Evolutionary conservation across 441 rosid genomes (phyloP).

Genomic region (Arabidopsis lyrata): DNA sequence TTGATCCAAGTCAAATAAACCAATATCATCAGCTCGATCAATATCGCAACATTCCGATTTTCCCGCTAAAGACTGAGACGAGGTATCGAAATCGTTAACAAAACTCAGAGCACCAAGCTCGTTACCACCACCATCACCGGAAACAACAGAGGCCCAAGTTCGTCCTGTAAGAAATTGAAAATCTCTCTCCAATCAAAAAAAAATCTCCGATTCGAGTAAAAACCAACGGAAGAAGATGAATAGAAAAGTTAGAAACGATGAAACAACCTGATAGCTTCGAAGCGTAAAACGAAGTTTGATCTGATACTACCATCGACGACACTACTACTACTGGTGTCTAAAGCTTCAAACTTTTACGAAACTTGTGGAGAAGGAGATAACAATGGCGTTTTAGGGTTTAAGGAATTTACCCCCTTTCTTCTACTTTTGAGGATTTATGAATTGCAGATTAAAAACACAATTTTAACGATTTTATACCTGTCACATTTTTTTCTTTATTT

Average conservation of each 20-base stretch:
- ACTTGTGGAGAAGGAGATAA: not conserved
- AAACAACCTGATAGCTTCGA: conserved; percentile 46
- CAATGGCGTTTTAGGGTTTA: conserved; percentile 32
- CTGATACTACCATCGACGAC: conserved; percentile 41
- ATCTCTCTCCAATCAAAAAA: conserved; percentile 13
- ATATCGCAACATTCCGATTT: not conserved
- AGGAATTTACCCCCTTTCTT: not conserved
- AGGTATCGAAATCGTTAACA: conserved; percentile 52
- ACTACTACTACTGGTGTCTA: conserved; percentile 6
- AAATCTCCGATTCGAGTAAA: not conserved
- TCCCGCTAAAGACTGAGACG: conserved; percentile 33
- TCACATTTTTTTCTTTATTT: not conserved
- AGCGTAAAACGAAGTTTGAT: not conserved
- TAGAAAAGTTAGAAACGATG: not conserved
- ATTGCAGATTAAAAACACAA: not conserved
- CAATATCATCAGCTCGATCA: not conserved
- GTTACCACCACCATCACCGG: conserved; percentile 19
- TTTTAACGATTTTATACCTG: not conserved
- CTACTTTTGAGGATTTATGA: not conserved
- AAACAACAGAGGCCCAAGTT: not conserved
- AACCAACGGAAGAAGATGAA: not conserved
- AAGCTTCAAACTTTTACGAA: not conserved
- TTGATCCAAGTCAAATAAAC: conserved; percentile 25
- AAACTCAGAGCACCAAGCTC: conserved; percentile 51
- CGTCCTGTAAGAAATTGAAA: conserved; percentile 14